These are phyloP conservation scores for Platismatia glauca DNA, from an alignment of 495 filamentous ascomycete genomes.

Conservation along the genomic window DNA sequence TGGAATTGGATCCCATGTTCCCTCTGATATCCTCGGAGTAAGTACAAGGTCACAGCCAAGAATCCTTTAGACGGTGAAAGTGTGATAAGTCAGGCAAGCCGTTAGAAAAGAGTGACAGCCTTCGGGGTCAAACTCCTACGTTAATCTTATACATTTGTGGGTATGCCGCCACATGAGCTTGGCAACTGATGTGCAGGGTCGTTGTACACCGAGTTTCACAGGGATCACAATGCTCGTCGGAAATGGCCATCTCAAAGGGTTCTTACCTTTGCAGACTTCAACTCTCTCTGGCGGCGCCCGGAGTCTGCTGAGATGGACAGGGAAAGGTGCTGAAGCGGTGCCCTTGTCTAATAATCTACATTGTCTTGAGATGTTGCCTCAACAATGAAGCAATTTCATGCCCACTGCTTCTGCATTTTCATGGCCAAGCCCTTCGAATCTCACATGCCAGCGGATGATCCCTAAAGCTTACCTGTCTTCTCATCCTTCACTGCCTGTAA, in stretches of 20 bases:
- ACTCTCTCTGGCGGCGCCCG: no score
- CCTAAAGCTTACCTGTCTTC: not conserved
- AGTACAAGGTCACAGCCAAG: not conserved
- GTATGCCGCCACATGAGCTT: not conserved
- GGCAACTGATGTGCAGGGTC: not conserved
- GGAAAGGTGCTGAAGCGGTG: not conserved
- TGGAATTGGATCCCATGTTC: not conserved
- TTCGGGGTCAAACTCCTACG: not conserved
- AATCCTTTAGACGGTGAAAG: not conserved
- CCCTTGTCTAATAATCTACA: not conserved
- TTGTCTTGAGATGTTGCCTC: not conserved
- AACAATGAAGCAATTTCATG: not conserved
- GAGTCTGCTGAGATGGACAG: not conserved
- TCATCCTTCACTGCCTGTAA: slow-evolving; percentile 51
- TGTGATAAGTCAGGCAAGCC: not conserved
- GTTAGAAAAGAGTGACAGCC: not conserved
- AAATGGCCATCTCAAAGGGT: not conserved
- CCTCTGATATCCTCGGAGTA: not conserved
- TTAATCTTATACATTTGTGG: not conserved
- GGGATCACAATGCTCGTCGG: not conserved
- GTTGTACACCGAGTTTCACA: not conserved
- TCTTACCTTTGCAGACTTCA: not conserved
- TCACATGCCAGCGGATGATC: not conserved
- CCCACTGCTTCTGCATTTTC: not conserved
- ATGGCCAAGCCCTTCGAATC: not conserved